phyloP scores from a whole-genome alignment of 1,284 basidiomycete genomes.

The Spongiforma sp. region DNA sequence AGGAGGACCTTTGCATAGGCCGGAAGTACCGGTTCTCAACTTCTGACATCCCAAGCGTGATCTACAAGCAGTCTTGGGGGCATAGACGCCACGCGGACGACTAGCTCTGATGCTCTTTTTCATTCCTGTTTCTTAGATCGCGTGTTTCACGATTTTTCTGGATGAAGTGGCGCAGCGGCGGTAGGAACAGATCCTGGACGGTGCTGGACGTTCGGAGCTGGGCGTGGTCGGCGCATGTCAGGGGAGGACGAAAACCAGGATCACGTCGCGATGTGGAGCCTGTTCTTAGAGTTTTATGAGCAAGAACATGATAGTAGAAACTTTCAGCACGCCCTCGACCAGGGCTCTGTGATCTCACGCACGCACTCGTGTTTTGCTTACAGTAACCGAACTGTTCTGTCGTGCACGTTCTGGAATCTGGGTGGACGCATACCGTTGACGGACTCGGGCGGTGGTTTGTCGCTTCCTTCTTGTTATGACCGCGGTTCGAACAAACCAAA shows the following conservation, averaged over 20 bases:
- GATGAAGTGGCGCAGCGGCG: constrained; percentile 84
- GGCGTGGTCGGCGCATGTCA: constrained; percentile 1
- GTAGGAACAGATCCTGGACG: constrained; percentile 81
- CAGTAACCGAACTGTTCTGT: constrained; percentile 88
- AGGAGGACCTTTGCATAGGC: constrained; percentile 26
- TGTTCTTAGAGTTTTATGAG: constrained; percentile 95
- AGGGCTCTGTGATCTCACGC: constrained; percentile 84
- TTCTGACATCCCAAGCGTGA: constrained; percentile 9
- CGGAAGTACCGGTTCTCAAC: constrained; percentile 36
- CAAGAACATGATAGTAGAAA: no score
- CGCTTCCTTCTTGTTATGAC: background rate
- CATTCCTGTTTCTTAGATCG: constrained; percentile 93
- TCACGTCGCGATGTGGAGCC: constrained; percentile 94
- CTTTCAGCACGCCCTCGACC: no score
- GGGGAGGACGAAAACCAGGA: constrained; percentile 61
- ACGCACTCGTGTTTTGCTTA: constrained; percentile 94
- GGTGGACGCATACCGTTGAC: constrained; percentile 73
- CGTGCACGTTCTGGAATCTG: constrained; percentile 93
- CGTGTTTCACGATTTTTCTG: constrained; percentile 67
- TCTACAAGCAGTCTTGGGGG: constrained; percentile 24
- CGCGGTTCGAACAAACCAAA: no score
- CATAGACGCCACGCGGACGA: constrained; percentile 47
- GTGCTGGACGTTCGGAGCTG: constrained; percentile 16
- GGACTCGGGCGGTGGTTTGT: background rate
- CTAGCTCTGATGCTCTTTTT: constrained; percentile 91